Base-by-base conservation (phyloP, 2,329 filamentous ascomycete species). In the Sclerotinia glacialis region DNA sequence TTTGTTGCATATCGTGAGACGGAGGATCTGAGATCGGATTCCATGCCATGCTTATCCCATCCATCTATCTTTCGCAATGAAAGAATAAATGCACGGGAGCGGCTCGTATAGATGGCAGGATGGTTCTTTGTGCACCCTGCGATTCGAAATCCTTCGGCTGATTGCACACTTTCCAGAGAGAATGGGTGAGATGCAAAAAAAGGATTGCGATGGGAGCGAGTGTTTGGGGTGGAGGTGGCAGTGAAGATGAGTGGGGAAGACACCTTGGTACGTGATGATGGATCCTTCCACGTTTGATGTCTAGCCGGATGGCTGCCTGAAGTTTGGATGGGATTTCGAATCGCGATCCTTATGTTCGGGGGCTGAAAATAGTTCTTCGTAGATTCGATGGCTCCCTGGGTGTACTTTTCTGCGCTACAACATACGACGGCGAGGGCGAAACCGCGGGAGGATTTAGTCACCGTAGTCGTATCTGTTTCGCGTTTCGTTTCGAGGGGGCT, bases 1-100 rank as follows among this genome's bases (percentile, higher is more conserved):
- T 12, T 44, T 58, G 61, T 64, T 64, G 61, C 61, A 64, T 47
- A 23, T 64, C 61, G 40, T 21, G 53, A 64, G 47, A 64, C 21
- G 11, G 28, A 37, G 61, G 50, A 64, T 64, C 61, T 64, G 40
- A 64, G 61, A 61, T 61, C 58, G 31, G 21, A 61, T 61, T 40
- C 49, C 26, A 44, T 58, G 23, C 44, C 37, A 31, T 31, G 55
- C 44, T 59, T 31, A 47, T 59, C 28, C 11, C 44, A 49, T 42
- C 21, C n/a, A 56, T 49, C 14, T 5, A 18, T 49, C 37, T 34
- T 44, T 26, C 14, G 21, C 44, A 23, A 37, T 23, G n/a, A 49
- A 21, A 31, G 7, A 37, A 23, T 21, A 16, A 26, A n/a, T 49
- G 58, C 14, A 16, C 14, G 49, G 44, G 58, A 60, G 16, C 28